Conservation (phyloP, 768 basidiomycete species). For the Boletellus ananiceps region DNA sequence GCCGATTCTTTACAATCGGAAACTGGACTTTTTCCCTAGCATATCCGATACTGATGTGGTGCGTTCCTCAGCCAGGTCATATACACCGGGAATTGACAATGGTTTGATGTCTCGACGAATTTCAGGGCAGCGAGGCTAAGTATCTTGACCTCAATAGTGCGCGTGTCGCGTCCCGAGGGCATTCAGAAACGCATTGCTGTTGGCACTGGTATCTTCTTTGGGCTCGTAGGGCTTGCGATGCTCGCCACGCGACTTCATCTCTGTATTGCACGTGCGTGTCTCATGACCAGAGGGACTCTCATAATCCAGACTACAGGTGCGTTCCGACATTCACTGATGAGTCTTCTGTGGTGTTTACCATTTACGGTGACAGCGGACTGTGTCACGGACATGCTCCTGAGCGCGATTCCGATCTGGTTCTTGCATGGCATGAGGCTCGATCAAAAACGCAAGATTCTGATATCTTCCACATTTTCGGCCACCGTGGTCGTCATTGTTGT, state of each 20-base stretch:
- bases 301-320: conserved; percentile 13
- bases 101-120: neutral
- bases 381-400: conserved; percentile 19
- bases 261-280: conserved; percentile 10
- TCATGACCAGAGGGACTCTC: neutral
- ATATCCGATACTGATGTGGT: conserved; percentile 15
- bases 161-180: conserved; percentile 17
- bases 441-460: conserved; percentile 13
- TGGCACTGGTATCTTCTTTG: conserved; percentile 15
- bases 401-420: conserved; percentile 16
- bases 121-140: conserved; percentile 25
- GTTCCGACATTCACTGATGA: neutral
- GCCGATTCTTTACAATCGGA: neutral
- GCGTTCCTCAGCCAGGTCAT: neutral
- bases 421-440: conserved; percentile 12
- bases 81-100: neutral
- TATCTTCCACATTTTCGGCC: conserved; percentile 21
- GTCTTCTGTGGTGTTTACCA: neutral
- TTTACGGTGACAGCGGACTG: conserved; percentile 16
- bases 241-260: conserved; percentile 7
- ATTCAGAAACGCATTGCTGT: conserved; percentile 2
- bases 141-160: conserved; percentile 21
- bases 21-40: conserved; percentile 16
- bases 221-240: conserved; percentile 6
- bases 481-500: conserved; percentile 18